These are phyloP conservation scores for Butyriboletus loyo DNA, from an alignment of 768 basidiomycete genomes.

Conservation along the genomic window DNA sequence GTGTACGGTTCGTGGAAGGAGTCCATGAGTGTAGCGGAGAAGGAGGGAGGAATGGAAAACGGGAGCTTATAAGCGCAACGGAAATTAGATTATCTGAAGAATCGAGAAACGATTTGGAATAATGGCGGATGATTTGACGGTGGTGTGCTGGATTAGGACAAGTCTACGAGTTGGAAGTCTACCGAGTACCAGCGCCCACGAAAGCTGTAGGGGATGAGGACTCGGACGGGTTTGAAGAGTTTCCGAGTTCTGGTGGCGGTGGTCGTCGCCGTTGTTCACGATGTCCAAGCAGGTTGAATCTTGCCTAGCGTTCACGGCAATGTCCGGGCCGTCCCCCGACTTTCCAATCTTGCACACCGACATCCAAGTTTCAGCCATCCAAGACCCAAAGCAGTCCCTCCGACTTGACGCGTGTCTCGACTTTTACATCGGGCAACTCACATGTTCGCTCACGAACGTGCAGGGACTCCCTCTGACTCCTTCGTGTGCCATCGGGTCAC, in stretches of 20 bases:
- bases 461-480: neutral
- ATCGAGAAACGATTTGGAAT: constrained; percentile 25
- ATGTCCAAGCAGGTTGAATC: neutral
- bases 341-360: constrained; percentile 17
- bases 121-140: constrained; percentile 18
- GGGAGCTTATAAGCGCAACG: constrained; percentile 19
- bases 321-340: constrained; percentile 13
- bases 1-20: constrained; percentile 72
- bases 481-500: constrained; percentile 6
- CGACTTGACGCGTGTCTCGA: neutral
- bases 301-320: constrained; percentile 9
- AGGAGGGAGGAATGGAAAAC: neutral
- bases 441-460: constrained; percentile 12
- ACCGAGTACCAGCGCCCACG: neutral
- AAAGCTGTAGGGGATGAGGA: neutral
- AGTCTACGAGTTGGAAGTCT: neutral
- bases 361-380: constrained; percentile 2
- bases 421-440: neutral
- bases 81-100: constrained; percentile 27
- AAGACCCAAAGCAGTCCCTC: constrained; percentile 9
- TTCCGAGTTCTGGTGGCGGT: neutral
- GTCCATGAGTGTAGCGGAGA: constrained; percentile 47
- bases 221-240: too few species aligned
- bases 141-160: constrained; percentile 28
- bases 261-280: constrained; percentile 2